phyloP scores from a whole-genome alignment of 2,329 filamentous ascomycete species.

The Ophiocordyceps camponoti-floridani region DNA sequence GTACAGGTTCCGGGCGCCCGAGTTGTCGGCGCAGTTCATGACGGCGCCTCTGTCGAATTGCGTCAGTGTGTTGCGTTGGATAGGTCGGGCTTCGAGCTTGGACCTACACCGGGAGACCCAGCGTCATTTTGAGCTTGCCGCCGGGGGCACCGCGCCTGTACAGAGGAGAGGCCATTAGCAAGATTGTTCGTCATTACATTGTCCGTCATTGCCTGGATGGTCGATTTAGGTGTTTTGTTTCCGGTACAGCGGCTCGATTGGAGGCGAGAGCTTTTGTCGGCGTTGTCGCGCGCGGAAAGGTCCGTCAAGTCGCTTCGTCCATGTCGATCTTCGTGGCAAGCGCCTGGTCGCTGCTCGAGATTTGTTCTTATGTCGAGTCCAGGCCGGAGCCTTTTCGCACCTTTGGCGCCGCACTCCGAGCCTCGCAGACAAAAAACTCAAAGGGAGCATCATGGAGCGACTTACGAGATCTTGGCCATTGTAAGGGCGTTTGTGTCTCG shows the following conservation, averaged over 20 bases:
- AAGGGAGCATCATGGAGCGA: constrained; percentile 11
- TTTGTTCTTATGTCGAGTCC: neutral
- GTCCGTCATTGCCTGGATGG: neutral
- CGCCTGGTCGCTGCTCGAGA: no score
- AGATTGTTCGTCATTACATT: neutral
- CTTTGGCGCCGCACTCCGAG: constrained; percentile 1
- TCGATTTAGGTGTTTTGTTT: neutral
- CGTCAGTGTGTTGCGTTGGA: constrained; percentile 4
- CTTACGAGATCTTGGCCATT: constrained; percentile 50
- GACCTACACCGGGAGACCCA: constrained; percentile 93
- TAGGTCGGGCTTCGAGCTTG: neutral
- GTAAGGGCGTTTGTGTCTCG: constrained; percentile 10
- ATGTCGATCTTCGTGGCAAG: no score
- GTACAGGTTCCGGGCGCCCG: constrained; percentile 95
- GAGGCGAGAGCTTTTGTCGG: no score
- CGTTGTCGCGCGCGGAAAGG: no score
- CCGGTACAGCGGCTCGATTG: neutral
- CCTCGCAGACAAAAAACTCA: neutral
- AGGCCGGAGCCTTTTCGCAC: no score
- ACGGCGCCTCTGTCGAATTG: constrained; percentile 64
- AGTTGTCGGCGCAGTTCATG: constrained; percentile 99
- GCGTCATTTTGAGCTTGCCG: constrained; percentile 99
- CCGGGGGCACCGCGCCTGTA: constrained; percentile 73
- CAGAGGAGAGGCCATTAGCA: neutral
- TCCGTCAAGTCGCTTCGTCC: no score